phyloP scores from a whole-genome alignment of 2,329 filamentous ascomycete species.

The Trichothecium roseum region DNA sequence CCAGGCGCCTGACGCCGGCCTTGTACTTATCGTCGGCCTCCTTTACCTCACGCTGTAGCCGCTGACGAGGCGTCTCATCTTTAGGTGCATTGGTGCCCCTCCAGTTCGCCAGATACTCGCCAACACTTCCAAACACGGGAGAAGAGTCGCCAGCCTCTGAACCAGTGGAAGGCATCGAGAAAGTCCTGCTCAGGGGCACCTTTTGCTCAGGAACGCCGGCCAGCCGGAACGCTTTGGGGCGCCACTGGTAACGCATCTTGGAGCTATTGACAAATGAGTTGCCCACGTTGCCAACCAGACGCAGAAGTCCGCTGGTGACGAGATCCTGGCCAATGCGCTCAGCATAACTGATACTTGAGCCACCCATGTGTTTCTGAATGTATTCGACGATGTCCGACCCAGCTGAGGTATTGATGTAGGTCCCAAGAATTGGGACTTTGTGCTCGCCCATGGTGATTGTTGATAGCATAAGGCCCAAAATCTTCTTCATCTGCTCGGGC shows the following conservation, averaged over 20 bases:
- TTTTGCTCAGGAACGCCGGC: constrained; percentile 87
- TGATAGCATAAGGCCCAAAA: constrained; percentile 75
- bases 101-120: constrained; percentile 86
- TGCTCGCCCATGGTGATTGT: constrained; percentile 80
- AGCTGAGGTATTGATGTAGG: constrained; percentile 84
- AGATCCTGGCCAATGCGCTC: constrained; percentile 94
- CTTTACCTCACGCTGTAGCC: constrained; percentile 74
- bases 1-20: constrained; percentile 70
- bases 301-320: constrained; percentile 73
- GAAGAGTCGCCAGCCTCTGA: constrained; percentile 51
- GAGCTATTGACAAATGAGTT: constrained; percentile 96
- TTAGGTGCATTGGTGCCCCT: constrained; percentile 73
- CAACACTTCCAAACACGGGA: constrained; percentile 70
- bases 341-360: constrained; percentile 77
- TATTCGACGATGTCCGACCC: constrained; percentile 95
- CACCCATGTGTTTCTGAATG: constrained; percentile 77
- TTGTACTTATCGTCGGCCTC: constrained; percentile 96
- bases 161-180: constrained; percentile 57
- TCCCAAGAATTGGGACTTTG: constrained; percentile 91
- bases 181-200: constrained; percentile 58
- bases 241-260: constrained; percentile 96
- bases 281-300: constrained; percentile 87
- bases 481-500: constrained; percentile 82
- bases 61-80: constrained; percentile 86
- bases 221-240: constrained; percentile 79